phyloP scores from a whole-genome alignment of 805 yeast genomes.

The Spathaspora passalidarum region DNA sequence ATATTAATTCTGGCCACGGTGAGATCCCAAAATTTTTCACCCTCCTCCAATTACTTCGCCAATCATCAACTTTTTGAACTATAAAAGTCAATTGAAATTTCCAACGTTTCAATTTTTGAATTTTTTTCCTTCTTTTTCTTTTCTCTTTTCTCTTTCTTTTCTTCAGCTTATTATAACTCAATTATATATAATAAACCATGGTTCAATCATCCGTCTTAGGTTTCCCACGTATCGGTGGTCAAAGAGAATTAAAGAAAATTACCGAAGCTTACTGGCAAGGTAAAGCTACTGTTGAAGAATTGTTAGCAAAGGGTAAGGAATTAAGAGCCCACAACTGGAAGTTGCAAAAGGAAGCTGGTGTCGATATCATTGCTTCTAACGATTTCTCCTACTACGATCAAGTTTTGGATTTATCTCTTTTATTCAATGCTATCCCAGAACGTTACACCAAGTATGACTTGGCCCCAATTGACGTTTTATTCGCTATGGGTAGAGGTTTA shows the following conservation, averaged over 20 bases:
- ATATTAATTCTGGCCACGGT: background rate
- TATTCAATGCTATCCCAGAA: conserved; percentile 95
- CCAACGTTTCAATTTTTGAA: background rate
- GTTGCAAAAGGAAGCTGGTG: conserved; percentile 95
- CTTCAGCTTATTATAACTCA: background rate
- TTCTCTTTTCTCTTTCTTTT: background rate
- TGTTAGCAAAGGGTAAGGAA: conserved; percentile 89
- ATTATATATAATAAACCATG: conserved; percentile 46
- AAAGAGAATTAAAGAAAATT: conserved; percentile 98
- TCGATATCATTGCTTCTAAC: conserved; percentile 93
- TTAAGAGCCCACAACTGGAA: conserved; percentile 97
- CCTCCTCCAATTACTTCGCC: background rate
- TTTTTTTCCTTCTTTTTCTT: background rate
- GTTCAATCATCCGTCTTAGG: conserved; percentile 97
- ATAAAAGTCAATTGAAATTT: conserved; percentile 3
- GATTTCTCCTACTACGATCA: conserved; percentile 99
- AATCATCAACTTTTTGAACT: background rate
- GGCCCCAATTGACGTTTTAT: conserved; percentile 84
- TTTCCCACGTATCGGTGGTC: conserved; percentile 99
- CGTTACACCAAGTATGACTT: conserved; percentile 92
- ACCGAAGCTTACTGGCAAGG: conserved; percentile 99
- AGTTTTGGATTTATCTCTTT: conserved; percentile 84
- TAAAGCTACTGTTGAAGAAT: conserved; percentile 82
- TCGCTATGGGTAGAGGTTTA: conserved; percentile 99
- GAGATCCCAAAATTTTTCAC: background rate